Conservation (phyloP, 805 yeast species). For the Starmera quercuum region DNA sequence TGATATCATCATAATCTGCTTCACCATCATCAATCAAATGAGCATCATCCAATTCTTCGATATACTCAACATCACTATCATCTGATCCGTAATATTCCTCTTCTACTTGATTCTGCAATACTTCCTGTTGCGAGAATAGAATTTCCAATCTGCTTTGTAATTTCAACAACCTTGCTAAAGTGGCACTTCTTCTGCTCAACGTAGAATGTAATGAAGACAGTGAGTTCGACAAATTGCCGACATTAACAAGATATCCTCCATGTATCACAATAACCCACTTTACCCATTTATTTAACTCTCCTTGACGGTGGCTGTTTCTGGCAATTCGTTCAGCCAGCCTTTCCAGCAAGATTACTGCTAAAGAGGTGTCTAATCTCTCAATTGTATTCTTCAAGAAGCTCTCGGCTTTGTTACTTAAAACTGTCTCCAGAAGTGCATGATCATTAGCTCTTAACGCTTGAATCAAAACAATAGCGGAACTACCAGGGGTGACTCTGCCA, state of each 20-base stretch:
- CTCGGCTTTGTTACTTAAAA: slow-evolving; percentile 49
- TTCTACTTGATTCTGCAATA: slow-evolving; percentile 34
- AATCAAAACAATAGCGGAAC: slow-evolving; percentile 74
- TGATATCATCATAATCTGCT: slow-evolving; percentile 25
- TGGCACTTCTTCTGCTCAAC: slow-evolving; percentile 54
- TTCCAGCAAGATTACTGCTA: slow-evolving; percentile 51
- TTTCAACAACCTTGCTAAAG: slow-evolving; percentile 66
- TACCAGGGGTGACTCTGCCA: slow-evolving; percentile 58
- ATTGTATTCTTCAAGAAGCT: slow-evolving; percentile 46
- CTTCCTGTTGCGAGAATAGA: slow-evolving; percentile 55
- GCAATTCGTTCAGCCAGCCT: slow-evolving; percentile 53
- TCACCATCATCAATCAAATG: slow-evolving; percentile 41
- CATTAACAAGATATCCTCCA: slow-evolving; percentile 54
- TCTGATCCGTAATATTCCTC: slow-evolving; percentile 29
- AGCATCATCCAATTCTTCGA: slow-evolving; percentile 54
- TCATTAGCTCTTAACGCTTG: slow-evolving; percentile 89
- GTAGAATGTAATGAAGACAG: slow-evolving; percentile 60
- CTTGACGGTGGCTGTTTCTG: slow-evolving; percentile 46
- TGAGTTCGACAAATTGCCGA: slow-evolving; percentile 43
- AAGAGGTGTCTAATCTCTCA: slow-evolving; percentile 43
- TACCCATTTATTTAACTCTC: slow-evolving; percentile 62
- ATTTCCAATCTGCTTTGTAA: slow-evolving; percentile 78
- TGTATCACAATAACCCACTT: slow-evolving; percentile 79
- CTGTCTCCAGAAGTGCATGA: slow-evolving; percentile 77
- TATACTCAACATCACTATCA: slow-evolving; percentile 48